These are phyloP conservation scores for Colletotrichum camelliae DNA, from an alignment of 2,329 filamentous ascomycete species.

Conservation along the genomic window DNA sequence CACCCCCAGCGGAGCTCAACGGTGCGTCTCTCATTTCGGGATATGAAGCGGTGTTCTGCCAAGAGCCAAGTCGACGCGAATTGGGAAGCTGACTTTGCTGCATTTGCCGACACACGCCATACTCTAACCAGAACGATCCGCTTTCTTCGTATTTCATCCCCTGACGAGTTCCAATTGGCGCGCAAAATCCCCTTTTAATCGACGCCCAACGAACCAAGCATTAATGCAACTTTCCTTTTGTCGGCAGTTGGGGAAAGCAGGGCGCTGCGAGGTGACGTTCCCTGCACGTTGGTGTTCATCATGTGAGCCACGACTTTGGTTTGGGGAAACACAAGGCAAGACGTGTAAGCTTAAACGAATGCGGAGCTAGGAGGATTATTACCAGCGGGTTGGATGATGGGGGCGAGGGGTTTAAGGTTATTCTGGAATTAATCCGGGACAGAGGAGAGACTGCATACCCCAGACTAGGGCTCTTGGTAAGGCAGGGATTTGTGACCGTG, in stretches of 20 bases:
- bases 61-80: neutral
- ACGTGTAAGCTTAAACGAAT: neutral
- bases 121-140: neutral
- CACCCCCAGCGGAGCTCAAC: neutral
- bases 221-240: neutral
- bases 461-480: neutral
- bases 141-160: neutral
- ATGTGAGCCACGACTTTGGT: neutral
- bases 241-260: neutral
- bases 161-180: neutral
- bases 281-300: neutral
- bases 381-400: neutral
- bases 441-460: neutral
- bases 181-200: neutral
- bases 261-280: neutral
- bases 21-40: neutral
- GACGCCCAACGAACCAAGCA: neutral
- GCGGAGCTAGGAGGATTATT: neutral
- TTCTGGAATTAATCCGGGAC: neutral
- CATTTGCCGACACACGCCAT: neutral
- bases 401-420: neutral
- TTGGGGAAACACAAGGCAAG: neutral
- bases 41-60: neutral
- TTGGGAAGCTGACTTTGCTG: neutral
- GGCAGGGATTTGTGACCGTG: neutral